phyloP scores from a whole-genome alignment of 495 filamentous ascomycete genomes.

The Hypomontagnella submonticulosa region DNA sequence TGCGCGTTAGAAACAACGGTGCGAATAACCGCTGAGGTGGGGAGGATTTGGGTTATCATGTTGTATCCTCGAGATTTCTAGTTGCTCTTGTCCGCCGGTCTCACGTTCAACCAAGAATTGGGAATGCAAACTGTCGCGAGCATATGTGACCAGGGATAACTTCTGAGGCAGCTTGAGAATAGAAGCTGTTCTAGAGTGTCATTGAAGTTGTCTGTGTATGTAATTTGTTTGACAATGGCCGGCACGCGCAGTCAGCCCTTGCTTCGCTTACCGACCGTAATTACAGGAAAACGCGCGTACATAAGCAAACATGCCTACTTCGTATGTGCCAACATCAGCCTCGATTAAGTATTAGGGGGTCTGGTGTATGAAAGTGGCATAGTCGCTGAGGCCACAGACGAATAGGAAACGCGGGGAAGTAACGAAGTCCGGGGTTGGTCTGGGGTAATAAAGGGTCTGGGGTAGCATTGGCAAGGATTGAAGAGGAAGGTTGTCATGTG shows the following conservation, averaged over 20 bases:
- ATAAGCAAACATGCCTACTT: neutral
- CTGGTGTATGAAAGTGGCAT: conserved; percentile 58
- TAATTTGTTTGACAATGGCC: neutral
- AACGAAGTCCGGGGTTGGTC: conserved; percentile 31
- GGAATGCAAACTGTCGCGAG: too few relatives aligned
- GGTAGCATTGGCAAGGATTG: conserved; percentile 37
- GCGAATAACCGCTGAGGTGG: too few relatives aligned
- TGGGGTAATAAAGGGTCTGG: conserved; percentile 36
- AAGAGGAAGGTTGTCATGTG: conserved; percentile 44
- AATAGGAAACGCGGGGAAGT: conserved; percentile 44
- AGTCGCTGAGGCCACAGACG: conserved; percentile 58
- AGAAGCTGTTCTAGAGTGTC: too few relatives aligned
- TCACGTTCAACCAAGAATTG: too few relatives aligned
- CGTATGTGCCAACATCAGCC: conserved; percentile 28
- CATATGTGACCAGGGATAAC: too few relatives aligned
- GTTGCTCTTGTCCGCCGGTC: too few relatives aligned
- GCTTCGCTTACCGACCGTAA: conserved; percentile 21
- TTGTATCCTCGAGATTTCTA: too few relatives aligned
- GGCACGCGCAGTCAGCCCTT: neutral
- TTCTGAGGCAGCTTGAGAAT: too few relatives aligned
- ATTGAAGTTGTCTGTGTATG: too few relatives aligned
- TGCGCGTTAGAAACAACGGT: too few relatives aligned
- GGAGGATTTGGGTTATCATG: too few relatives aligned
- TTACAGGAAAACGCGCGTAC: conserved; percentile 1
- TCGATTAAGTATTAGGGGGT: neutral